phyloP scores from a whole-genome alignment of 2,329 filamentous ascomycete species.

The Scedosporium boydii region DNA sequence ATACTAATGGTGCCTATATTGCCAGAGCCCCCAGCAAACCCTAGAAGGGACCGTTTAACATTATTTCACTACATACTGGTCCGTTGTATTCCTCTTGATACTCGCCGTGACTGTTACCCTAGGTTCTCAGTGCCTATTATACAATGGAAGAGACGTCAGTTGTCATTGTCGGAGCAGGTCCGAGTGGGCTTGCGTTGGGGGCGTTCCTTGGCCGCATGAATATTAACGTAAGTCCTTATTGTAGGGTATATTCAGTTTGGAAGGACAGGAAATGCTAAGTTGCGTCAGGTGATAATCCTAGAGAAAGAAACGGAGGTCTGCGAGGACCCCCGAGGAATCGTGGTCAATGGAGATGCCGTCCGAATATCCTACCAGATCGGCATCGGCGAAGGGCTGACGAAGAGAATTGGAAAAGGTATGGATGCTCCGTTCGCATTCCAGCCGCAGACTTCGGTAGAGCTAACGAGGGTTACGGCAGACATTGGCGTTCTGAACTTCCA shows the following conservation, averaged over 20 bases:
- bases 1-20: too few relatives aligned
- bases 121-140: not conserved
- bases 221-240: not conserved
- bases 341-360: conserved; percentile 2
- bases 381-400: conserved; percentile 2
- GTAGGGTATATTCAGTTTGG: not conserved
- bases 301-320: conserved; percentile 6
- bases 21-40: too few relatives aligned
- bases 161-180: conserved; percentile 8
- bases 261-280: not conserved
- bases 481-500: conserved; percentile 4
- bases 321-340: conserved; percentile 2
- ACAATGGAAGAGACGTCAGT: not conserved
- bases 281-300: not conserved
- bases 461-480: not conserved
- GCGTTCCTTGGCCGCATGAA: conserved; percentile 2
- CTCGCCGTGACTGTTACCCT: not conserved
- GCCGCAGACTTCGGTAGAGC: not conserved
- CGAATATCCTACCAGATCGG: conserved; percentile 4
- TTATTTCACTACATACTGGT: too few relatives aligned
- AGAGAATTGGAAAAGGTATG: conserved; percentile 4
- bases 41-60: too few relatives aligned
- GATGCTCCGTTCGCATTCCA: not conserved
- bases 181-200: conserved; percentile 1
- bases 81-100: not conserved